These are phyloP conservation scores for Spathaspora sp. DNA, from an alignment of 805 yeast genomes.

Conservation along the genomic window DNA sequence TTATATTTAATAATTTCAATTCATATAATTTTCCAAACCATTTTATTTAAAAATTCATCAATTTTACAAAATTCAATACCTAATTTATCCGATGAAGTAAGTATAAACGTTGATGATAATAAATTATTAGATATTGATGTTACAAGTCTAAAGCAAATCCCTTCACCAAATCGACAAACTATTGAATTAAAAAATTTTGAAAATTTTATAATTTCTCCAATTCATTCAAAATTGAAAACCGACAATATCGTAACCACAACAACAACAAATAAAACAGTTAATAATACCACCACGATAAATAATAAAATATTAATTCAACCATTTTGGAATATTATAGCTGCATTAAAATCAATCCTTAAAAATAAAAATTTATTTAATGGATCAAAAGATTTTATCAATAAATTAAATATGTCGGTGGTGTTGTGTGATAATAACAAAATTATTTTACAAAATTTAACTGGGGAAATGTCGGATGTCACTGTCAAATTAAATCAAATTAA, in stretches of 20 bases:
- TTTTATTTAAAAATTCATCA: constrained; percentile 4
- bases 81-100: constrained; percentile 4
- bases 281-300: constrained; percentile 14
- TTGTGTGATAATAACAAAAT: constrained; percentile 29
- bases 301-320: constrained; percentile 28
- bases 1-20: constrained; percentile 19
- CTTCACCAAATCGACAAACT: background rate
- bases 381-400: background rate
- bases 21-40: constrained; percentile 18
- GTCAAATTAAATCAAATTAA: constrained; percentile 29
- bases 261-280: constrained; percentile 24
- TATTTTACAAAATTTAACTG: constrained; percentile 22
- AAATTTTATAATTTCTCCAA: constrained; percentile 22
- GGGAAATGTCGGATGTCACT: constrained; percentile 7
- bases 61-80: constrained; percentile 7
- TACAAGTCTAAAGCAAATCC: background rate
- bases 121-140: constrained; percentile 9
- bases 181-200: constrained; percentile 19
- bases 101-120: constrained; percentile 8
- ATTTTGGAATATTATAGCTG: constrained; percentile 41
- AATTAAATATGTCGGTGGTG: constrained; percentile 17
- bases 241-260: constrained; percentile 8
- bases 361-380: constrained; percentile 26
- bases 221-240: constrained; percentile 13
- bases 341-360: constrained; percentile 26